Percentiles rank a stretch among this genome's conserved stretches.
These are phyloP conservation scores for Eryngium alpinum DNA, from an alignment of 140 eudicot species.

Conservation along the genomic window DNA sequence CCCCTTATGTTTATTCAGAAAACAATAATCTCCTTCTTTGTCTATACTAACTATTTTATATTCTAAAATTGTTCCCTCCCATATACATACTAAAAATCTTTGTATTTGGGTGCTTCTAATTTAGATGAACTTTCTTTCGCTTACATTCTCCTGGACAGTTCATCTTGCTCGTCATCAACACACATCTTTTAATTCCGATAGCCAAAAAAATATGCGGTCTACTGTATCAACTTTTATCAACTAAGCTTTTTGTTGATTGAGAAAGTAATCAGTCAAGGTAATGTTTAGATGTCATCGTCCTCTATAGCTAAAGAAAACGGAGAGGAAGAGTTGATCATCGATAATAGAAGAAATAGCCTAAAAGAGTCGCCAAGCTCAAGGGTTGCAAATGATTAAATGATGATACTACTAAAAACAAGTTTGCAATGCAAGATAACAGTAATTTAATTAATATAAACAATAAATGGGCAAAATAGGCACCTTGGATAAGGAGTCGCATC, in stretches of 20 bases:
- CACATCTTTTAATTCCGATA: constrained; percentile 35
- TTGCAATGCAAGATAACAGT: constrained; percentile 1
- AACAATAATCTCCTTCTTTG: too few species aligned
- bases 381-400: neutral
- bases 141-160: too few species aligned
- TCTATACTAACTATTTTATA: too few species aligned
- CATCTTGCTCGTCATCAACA: constrained; percentile 35
- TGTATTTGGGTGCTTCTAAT: too few species aligned
- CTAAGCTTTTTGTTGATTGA: constrained; percentile 18
- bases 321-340: constrained; percentile 7
- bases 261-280: constrained; percentile 15
- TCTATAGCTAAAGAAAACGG: constrained; percentile 14
- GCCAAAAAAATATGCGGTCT: constrained; percentile 11
- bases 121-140: too few species aligned
- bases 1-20: too few species aligned
- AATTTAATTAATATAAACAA: too few species aligned
- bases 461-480: constrained; percentile 19
- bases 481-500: constrained; percentile 14
- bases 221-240: neutral
- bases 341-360: neutral
- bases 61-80: too few species aligned
- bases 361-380: constrained; percentile 1
- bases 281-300: constrained; percentile 21
- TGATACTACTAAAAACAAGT: constrained; percentile 14
- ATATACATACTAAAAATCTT: too few species aligned